A percentile compares a stretch with the other conserved stretches of the same genome.
These are phyloP conservation scores for Fusarium tanahbumbuense DNA, from an alignment of 2,329 filamentous ascomycete genomes.

Conservation along the genomic window DNA sequence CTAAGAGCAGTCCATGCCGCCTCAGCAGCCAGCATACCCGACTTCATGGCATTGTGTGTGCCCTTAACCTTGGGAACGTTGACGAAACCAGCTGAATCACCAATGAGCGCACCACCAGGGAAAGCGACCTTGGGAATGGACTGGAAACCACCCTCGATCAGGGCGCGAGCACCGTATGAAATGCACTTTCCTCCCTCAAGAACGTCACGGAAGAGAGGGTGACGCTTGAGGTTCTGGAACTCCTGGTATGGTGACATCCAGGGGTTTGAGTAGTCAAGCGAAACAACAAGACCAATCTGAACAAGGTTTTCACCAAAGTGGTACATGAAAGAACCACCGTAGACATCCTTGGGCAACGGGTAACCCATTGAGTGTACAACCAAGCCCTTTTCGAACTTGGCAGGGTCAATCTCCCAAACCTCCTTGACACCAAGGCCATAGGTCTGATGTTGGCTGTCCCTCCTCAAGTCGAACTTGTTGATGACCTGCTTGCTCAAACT, in stretches of 20 bases:
- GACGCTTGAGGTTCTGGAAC: slow-evolving; percentile 98
- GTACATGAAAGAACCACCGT: slow-evolving; percentile 99
- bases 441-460: slow-evolving; percentile 92
- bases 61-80: slow-evolving; percentile 99
- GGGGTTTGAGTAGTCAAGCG: slow-evolving; percentile 94
- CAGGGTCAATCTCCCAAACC: slow-evolving; percentile 94
- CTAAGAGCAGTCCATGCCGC: slow-evolving; percentile 83
- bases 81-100: slow-evolving; percentile 95
- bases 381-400: slow-evolving; percentile 89
- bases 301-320: slow-evolving; percentile 99
- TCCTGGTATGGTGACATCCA: slow-evolving; percentile 96
- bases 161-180: slow-evolving; percentile 90
- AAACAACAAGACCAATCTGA: slow-evolving; percentile 89
- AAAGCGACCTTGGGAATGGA: slow-evolving; percentile 98
- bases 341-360: slow-evolving; percentile 86
- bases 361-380: slow-evolving; percentile 94
- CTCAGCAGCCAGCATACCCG: slow-evolving; percentile 95
- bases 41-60: slow-evolving; percentile 97
- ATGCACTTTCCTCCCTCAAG: slow-evolving; percentile 98
- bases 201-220: slow-evolving; percentile 86
- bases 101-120: slow-evolving; percentile 93
- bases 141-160: slow-evolving; percentile 96
- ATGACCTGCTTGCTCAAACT: slow-evolving; percentile 94
- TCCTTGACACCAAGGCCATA: slow-evolving; percentile 96
- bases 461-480: slow-evolving; percentile 90